Base-by-base conservation (phyloP, 1,284 basidiomycete genomes). In the Hortiboletus rubellus region DNA sequence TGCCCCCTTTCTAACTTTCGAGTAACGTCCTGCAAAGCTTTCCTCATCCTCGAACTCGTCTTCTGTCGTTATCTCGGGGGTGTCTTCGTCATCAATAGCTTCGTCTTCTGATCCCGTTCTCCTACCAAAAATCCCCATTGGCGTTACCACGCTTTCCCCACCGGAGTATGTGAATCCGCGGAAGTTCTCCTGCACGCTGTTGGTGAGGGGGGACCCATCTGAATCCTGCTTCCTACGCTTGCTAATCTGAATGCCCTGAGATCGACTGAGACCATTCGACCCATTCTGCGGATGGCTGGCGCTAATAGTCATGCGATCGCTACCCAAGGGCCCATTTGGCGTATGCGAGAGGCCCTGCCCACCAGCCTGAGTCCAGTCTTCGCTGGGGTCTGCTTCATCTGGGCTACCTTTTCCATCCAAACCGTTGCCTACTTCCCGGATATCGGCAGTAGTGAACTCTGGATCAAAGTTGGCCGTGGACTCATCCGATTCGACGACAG, bases 401-500 rank as follows among this genome's bases (percentile, higher is more conserved):
- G 81, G 73, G 33, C 59, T 79, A 6, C 76, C 62, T 50, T 77
- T 74, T 57, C 78, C 78, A 43, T 86, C 82, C 50, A 82, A 78
- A 48, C 79, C 79, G 36, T 81, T 76, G n/a, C 87, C 90, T 34
- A 86, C 79, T 45, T 91, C 85, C 33, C 83, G 79, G 60, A 97
- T 77, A 71, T 95, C 88, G 15, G 92, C 90, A 40, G 84, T 84
- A 8, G 97, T 99, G 75, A 99, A 99, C 76, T 98, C 96, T 42
- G 94, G 92, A 73, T 99, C 97, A 72, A 99, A 99, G 80, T 98
- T 98, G 65, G 90, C 89, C 34, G 95, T 95, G 27, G 91, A 94
- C 76, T 99, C 97, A 79, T 99, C 97, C 30, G 94, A 97, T 72
- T 98, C 96, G 63, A 99, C 96, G 59, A 91, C 83, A 15, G 97